Evolutionary conservation across 2,329 filamentous ascomycete species (phyloP).

Genomic region (Xylaria sp.): DNA sequence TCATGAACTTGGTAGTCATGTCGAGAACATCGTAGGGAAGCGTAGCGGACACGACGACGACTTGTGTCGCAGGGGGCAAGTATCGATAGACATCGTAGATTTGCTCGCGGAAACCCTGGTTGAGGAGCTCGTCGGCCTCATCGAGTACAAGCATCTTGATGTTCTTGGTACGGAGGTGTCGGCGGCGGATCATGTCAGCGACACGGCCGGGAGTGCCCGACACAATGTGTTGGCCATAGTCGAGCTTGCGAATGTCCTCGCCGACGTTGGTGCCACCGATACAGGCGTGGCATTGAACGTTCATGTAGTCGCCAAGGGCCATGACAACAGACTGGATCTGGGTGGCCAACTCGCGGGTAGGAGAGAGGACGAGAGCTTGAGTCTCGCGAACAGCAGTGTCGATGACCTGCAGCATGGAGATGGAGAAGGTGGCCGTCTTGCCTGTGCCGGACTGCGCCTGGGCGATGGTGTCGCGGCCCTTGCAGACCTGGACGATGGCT

Average conservation of each 20-base stretch:
- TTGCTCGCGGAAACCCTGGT: constrained; percentile 96
- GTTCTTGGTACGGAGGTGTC: constrained; percentile 67
- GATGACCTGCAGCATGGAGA: constrained; percentile 95
- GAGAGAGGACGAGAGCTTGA: constrained; percentile 93
- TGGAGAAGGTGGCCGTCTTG: constrained; percentile 96
- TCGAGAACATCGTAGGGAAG: constrained; percentile 97
- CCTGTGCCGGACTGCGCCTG: constrained; percentile 97
- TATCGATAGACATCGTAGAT: constrained; percentile 99
- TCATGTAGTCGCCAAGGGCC: constrained; percentile 99
- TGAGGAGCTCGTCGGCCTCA: constrained; percentile 74
- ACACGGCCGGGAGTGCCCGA: constrained; percentile 98
- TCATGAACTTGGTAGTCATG: constrained; percentile 99
- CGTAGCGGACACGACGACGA: constrained; percentile 97
- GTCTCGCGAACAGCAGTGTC: constrained; percentile 92
- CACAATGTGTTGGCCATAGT: constrained; percentile 97
- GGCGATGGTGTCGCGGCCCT: constrained; percentile 97
- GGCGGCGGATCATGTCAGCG: constrained; percentile 69
- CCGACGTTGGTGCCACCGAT: constrained; percentile 98
- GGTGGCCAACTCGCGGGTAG: constrained; percentile 94
- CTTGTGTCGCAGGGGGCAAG: constrained; percentile 93
- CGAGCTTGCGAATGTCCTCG: constrained; percentile 96
- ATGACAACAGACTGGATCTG: constrained; percentile 99
- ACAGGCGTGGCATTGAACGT: constrained; percentile 98
- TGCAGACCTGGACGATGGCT: constrained; percentile 98
- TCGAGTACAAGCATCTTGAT: constrained; percentile 73